Evolutionary conservation across 176 grass and related monocot species (phyloP).

Genomic region (Elymus sibiricus): DNA sequence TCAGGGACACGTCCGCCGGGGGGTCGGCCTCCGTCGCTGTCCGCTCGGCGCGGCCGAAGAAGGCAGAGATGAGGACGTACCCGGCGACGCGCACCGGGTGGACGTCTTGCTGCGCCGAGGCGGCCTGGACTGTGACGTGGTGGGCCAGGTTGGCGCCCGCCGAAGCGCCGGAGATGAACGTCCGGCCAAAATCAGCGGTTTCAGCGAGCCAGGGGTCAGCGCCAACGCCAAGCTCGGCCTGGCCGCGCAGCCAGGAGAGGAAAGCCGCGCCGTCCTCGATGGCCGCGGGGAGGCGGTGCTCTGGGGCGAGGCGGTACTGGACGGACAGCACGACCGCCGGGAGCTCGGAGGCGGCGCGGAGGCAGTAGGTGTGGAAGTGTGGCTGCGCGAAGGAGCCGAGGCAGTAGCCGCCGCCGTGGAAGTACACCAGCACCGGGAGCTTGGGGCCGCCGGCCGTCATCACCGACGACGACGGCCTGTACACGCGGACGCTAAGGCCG

Average conservation of each 20-base stretch:
- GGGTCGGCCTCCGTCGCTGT: not conserved
- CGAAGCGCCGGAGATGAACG: constrained; percentile 49
- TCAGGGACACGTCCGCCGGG: not conserved
- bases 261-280: constrained; percentile 49
- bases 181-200: constrained; percentile 33
- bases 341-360: constrained; percentile 11
- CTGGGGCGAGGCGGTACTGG: constrained; percentile 60
- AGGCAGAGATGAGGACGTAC: not conserved
- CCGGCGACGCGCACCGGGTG: not conserved
- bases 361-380: not conserved
- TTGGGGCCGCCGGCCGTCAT: not conserved
- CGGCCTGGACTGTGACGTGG: constrained; percentile 38
- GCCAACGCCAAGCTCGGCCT: not conserved
- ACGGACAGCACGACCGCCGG: constrained; percentile 44
- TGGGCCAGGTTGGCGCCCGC: constrained; percentile 48
- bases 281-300: constrained; percentile 53
- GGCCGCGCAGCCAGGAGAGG: constrained; percentile 28
- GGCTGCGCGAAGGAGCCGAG: not conserved
- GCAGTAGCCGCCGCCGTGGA: constrained; percentile 38
- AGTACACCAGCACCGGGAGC: constrained; percentile 31
- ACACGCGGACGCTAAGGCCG: constrained; percentile 23
- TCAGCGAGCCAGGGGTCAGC: constrained; percentile 40
- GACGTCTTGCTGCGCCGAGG: not conserved
- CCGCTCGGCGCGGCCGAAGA: not conserved
- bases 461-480: not conserved